phyloP scores from a whole-genome alignment of 495 filamentous ascomycete genomes.

The Penicillium ochrochloron region DNA sequence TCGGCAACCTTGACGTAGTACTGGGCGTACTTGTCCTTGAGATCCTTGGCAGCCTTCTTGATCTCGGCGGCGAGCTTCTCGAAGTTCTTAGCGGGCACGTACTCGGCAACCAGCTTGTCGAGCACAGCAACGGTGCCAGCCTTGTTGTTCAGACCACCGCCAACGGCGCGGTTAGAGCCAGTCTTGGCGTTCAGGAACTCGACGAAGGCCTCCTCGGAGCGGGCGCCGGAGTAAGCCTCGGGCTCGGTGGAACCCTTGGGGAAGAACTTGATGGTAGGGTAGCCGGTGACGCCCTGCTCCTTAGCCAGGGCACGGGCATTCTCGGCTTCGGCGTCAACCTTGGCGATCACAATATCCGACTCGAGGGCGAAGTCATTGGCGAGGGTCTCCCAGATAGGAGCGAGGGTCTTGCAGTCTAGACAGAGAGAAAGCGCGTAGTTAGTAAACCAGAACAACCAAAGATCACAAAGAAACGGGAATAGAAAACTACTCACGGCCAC shows the following conservation, averaged over 20 bases:
- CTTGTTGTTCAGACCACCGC: constrained; percentile 76
- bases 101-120: constrained; percentile 72
- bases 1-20: constrained; percentile 92
- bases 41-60: constrained; percentile 66
- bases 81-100: constrained; percentile 57
- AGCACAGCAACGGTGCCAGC: constrained; percentile 83
- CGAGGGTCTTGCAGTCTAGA: constrained; percentile 93
- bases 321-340: constrained; percentile 90
- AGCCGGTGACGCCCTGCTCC: constrained; percentile 79
- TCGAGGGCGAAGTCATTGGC: constrained; percentile 83
- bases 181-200: constrained; percentile 86
- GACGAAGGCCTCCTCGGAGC: constrained; percentile 76
- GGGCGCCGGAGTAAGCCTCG: constrained; percentile 75
- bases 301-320: constrained; percentile 77
- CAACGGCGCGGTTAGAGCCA: constrained; percentile 82
- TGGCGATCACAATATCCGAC: constrained; percentile 79
- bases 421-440: constrained; percentile 21
- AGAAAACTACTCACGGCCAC: constrained; percentile 76
- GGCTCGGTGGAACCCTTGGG: constrained; percentile 80
- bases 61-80: constrained; percentile 65
- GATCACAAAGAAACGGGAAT: constrained; percentile 10
- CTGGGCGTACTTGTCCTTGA: constrained; percentile 83
- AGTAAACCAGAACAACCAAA: constrained; percentile 21
- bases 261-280: constrained; percentile 99
- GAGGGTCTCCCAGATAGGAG: constrained; percentile 86